phyloP scores from a whole-genome alignment of 495 filamentous ascomycete species.

The Annulohypoxylon maeteangense region DNA sequence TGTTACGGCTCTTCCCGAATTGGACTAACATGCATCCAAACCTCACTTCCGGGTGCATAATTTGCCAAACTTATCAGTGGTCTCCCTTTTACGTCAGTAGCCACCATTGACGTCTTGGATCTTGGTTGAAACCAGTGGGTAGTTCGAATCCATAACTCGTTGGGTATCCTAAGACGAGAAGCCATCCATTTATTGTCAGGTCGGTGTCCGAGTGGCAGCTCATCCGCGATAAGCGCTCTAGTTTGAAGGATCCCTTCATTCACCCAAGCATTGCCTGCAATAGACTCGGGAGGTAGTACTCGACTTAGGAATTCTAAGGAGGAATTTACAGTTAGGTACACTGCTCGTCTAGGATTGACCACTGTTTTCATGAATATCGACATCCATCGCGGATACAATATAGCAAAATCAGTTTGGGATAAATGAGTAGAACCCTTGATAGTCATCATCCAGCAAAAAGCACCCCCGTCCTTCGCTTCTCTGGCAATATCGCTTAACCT shows the following conservation, averaged over 20 bases:
- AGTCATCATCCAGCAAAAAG: constrained; percentile 66
- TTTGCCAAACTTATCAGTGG: constrained; percentile 46
- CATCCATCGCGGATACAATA: constrained; percentile 66
- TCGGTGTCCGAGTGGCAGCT: constrained; percentile 54
- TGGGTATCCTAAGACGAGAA: constrained; percentile 57
- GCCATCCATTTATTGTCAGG: constrained; percentile 60
- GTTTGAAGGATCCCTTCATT: constrained; percentile 56
- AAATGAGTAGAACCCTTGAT: constrained; percentile 69
- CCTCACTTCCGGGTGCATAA: constrained; percentile 54
- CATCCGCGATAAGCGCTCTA: constrained; percentile 38
- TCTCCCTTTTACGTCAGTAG: constrained; percentile 30
- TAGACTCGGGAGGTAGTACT: constrained; percentile 53
- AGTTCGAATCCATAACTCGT: constrained; percentile 57
- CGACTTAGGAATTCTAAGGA: constrained; percentile 62
- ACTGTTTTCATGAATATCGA: constrained; percentile 66
- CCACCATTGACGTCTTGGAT: constrained; percentile 18
- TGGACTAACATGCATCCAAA: constrained; percentile 62
- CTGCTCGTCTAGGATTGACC: constrained; percentile 64
- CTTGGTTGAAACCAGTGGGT: constrained; percentile 45
- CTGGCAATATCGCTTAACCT: constrained; percentile 60
- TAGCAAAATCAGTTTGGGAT: constrained; percentile 67
- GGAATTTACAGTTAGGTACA: constrained; percentile 66
- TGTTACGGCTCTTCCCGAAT: constrained; percentile 45
- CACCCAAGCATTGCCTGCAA: constrained; percentile 50
- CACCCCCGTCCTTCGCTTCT: constrained; percentile 60